A percentile compares a stretch with the other conserved stretches of the same genome.
phyloP scores from a whole-genome alignment of 176 grass and related monocot genomes.

The Saccharum spontaneum region DNA sequence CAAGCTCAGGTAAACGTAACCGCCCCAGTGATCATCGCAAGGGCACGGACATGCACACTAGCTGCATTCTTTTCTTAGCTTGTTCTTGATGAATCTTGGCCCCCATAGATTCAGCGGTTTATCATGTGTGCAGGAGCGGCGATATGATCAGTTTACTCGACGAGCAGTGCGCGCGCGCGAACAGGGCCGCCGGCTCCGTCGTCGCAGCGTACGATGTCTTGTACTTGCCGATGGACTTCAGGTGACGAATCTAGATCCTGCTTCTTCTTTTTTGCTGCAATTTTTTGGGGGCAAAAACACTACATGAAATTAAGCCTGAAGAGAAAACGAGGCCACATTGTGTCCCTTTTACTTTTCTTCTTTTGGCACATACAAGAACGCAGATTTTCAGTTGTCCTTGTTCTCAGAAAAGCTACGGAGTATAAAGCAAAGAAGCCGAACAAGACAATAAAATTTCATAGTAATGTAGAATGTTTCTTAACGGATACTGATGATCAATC shows the following conservation, averaged over 20 bases:
- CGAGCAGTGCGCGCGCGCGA: conserved; percentile 48
- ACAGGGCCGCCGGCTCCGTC: conserved; percentile 11
- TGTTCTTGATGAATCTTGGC: neutral
- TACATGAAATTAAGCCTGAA: neutral
- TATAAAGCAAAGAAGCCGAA: neutral
- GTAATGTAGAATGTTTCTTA: neutral
- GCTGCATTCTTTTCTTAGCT: neutral
- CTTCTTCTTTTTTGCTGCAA: neutral
- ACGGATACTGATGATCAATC: neutral
- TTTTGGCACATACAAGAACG: neutral
- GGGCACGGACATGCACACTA: neutral
- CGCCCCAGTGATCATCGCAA: neutral
- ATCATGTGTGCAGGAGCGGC: conserved; percentile 28
- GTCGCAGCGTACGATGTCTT: conserved; percentile 63
- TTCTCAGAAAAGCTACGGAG: neutral
- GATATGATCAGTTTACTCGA: conserved; percentile 57
- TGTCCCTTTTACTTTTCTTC: neutral
- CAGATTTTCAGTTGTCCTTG: neutral
- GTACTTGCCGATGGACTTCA: conserved; percentile 84
- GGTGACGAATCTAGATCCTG: conserved; percentile 16
- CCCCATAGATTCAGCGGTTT: neutral
- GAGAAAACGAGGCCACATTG: neutral
- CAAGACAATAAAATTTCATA: neutral
- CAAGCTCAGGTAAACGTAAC: conserved; percentile 40
- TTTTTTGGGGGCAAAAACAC: neutral